Evolutionary conservation across 225 moss, liverwort and hornwort genomes (phyloP), one percentile per base, ranked within the genome.

Genomic region (Asterella californica): DNA sequence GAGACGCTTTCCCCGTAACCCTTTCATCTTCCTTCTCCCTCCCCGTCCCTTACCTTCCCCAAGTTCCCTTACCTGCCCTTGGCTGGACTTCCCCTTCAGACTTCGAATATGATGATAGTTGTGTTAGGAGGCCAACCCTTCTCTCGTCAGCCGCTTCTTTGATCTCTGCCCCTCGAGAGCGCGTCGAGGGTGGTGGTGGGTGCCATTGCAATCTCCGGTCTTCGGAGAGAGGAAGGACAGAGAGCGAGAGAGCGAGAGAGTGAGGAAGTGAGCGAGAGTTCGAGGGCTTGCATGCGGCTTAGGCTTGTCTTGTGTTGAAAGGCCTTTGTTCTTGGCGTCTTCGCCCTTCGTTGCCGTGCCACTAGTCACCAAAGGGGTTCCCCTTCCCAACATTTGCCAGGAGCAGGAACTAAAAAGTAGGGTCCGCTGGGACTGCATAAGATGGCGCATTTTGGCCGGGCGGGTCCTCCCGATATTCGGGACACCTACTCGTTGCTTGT

Each of bases 381-480:
- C 5, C 15, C 74, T 57, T 36, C 37, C 54, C 55, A 21, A 76
- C 33, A 55, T 57, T 76, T 76, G 75, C 75, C 75, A 76, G 75
- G 75, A 76, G 75, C 75, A 76, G 75, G 19, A 21, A 52, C 21
- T 19, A 77, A 11, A 77, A 77, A 77, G 63, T 65, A 46, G 63
- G 77, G 48, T 77, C 38, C 62, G 77, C 64, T 65, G 77, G 62
- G 77, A 77, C 64, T 74, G 71, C 80, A 75, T 69, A 79, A 54
- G 79, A 96, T 96, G 96, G 90, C 96, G 54, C 96, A 96, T 72
- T 96, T 96, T 34, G 96, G 96, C 50, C 90, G 96, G 81, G 91
- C 96, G 24, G 96, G 96, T 61, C 96, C 96, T 14, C 96, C 96
- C 52, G 96, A 96, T 77, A 96, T 96, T 76, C 83, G 94, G 64